Base-by-base conservation (phyloP, 2,329 filamentous ascomycete species). In the Fusarium fujikuroi region DNA sequence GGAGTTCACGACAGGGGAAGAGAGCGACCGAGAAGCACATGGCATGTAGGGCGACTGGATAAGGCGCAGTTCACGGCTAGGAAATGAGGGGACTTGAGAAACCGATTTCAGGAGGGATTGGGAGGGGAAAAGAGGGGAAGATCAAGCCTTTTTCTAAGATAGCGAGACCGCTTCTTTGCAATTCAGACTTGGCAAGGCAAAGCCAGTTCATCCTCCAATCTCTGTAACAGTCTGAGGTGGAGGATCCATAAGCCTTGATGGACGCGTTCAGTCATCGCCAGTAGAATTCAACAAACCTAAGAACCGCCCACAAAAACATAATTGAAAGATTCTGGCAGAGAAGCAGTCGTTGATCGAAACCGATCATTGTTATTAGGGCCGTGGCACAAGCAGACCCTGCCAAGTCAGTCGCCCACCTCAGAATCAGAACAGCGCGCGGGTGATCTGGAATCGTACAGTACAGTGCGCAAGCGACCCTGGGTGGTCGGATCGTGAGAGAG, bases 401-500 rank as follows among this genome's bases (percentile, higher is more conserved):
- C 71, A 77, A 72, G 70, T 76, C 74, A 74, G 60, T 67, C 60
- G 44, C 60, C 66, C 66, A 64, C 59, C 66, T 69, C 59, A 40
- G 37, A 53, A 64, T 69, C 59, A 43, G 37, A 53, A 64, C 65
- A 62, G 74, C 65, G 72, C 65, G 76, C 76, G 74, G 65, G 62
- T 67, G 73, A 77, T 75, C 59, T 73, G 66, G 72, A 73, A 75
- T 72, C 72, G 72, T 66, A 75, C 72, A 75, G 72, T 70, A 75
- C 72, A 75, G 66, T 73, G 73, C 70, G 70, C 63, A 60, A 75
- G 61, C 54, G 54, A 61, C 56, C 30, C 40, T 18, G 44, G 56
- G 62, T 58, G 73, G 61, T 60, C 62, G 68, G 64, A 76, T 71
- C 62, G 75, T 74, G 71, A 74, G 67, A 47, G 53, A 72, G 64